Conservation (phyloP, 1,139 yeast genomes). For the Protomyces inouyei region DNA sequence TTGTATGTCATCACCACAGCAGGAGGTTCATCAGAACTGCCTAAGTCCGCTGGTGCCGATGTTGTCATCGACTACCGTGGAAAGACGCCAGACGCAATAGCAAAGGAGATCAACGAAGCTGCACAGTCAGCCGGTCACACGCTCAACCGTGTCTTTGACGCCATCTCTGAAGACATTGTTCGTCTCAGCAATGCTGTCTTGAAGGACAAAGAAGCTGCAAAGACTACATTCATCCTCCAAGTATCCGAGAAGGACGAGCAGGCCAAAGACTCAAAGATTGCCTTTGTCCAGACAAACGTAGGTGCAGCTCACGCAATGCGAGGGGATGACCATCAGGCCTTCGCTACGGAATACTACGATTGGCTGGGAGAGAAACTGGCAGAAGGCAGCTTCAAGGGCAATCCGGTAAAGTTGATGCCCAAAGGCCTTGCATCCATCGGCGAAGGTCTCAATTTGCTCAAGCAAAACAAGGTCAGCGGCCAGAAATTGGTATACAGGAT, state of each 20-base stretch:
- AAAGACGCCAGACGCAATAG: neutral
- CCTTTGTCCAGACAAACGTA: neutral
- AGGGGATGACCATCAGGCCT: neutral
- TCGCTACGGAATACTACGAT: neutral
- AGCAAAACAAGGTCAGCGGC: neutral
- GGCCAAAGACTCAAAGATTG: neutral
- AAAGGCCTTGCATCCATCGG: neutral
- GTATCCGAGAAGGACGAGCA: neutral
- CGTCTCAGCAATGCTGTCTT: neutral
- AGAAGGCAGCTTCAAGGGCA: neutral
- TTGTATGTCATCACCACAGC: constrained; percentile 2
- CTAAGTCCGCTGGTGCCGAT: neutral
- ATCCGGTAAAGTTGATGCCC: neutral
- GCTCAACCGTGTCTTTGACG: neutral
- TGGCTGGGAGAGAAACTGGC: neutral
- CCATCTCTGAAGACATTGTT: neutral
- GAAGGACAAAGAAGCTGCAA: neutral
- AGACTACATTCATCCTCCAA: neutral
- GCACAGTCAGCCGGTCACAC: neutral
- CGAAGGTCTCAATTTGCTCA: neutral
- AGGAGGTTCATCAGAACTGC: neutral
- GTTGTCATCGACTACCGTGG: neutral
- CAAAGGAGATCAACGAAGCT: neutral
- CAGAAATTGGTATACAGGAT: neutral
- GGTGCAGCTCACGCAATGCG: neutral